Evolutionary conservation across 805 yeast species (phyloP).

Genomic region (Yamadazyma nakazawae): DNA sequence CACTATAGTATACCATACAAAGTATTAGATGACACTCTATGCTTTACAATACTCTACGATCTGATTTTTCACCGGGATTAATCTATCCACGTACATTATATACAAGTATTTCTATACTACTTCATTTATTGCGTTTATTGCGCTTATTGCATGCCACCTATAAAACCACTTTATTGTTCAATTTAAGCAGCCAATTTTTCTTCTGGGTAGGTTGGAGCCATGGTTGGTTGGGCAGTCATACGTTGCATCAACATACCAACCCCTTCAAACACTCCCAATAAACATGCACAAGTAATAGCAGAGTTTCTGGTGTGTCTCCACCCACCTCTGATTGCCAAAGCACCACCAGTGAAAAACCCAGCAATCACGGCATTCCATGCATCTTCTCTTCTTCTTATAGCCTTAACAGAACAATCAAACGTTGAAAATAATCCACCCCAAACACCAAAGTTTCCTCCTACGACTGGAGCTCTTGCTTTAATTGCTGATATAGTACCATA

Average conservation of each 20-base stretch:
- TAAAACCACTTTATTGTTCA: neutral
- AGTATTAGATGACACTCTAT: too few relatives aligned
- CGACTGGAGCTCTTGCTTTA: constrained; percentile 95
- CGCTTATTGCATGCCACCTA: neutral
- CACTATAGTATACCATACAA: neutral
- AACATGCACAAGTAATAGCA: constrained; percentile 96
- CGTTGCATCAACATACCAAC: constrained; percentile 95
- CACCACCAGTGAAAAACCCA: constrained; percentile 97
- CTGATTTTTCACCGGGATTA: neutral
- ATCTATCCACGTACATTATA: neutral
- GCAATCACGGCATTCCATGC: constrained; percentile 98
- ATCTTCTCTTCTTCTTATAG: constrained; percentile 94
- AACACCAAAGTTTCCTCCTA: constrained; percentile 98
- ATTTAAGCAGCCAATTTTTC: constrained; percentile 37
- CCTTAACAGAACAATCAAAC: constrained; percentile 93
- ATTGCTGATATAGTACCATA: constrained; percentile 86
- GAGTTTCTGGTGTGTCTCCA: constrained; percentile 95
- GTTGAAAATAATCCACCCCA: constrained; percentile 99
- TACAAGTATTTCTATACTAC: neutral
- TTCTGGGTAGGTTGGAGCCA: constrained; percentile 46
- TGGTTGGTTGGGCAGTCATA: constrained; percentile 70
- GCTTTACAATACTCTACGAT: too few relatives aligned
- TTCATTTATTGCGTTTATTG: neutral
- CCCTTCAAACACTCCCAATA: constrained; percentile 96
- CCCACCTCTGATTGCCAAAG: constrained; percentile 97